Evolutionary conservation across 2,329 filamentous ascomycete species (phyloP), one percentile per base, ranked within the genome.

Genomic region (Ophiocordyceps camponoti-saundersi): DNA sequence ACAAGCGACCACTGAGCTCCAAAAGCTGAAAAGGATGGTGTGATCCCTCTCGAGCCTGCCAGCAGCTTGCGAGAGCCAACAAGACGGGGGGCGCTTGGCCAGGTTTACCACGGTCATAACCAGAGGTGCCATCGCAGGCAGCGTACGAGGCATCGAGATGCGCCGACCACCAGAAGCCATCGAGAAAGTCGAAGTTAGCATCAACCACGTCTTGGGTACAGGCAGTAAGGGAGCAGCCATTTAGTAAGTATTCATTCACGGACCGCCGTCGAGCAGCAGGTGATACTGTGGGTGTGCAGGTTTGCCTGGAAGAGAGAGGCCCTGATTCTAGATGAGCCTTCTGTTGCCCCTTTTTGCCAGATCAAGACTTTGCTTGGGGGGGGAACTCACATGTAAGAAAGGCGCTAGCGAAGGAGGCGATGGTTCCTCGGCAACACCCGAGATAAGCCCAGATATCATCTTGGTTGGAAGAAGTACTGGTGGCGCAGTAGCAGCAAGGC

Each of bases 131-230:
- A 20, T 55, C 46, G 20, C 50, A 47, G 23, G 53, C 47, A n/a
- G 53, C 53, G 43, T 55, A 54, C 40, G 49, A 51, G n/a, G 57
- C 49, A 42, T 58, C 66, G 22, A 72, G 57, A 50, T 74, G 68
- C 44, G 73, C 71, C 16, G 68, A 71, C 70, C 71, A 74, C 74
- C 74, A 78, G 53, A 78, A 77, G 2, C 65, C 65, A 51, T 78
- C 74, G 30, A 71, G 64, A 47, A 73, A 76, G 53, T 78, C 74
- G 3, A 74, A 55, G 46, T 68, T 65, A 3, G 58, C 54, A 47
- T 65, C 65, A 16, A 71, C 68, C 48, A 67, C 57, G n/a, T 65
- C 60, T 2, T 61, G 55, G 23, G 65, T 60, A 13, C 63, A 59
- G n/a, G 60, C 56, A n/a, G 62, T 57, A 20, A 69, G 58, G 15